These are phyloP conservation scores for Calophaca sinica DNA, from an alignment of 306 rosid genomes.

Conservation along the genomic window DNA sequence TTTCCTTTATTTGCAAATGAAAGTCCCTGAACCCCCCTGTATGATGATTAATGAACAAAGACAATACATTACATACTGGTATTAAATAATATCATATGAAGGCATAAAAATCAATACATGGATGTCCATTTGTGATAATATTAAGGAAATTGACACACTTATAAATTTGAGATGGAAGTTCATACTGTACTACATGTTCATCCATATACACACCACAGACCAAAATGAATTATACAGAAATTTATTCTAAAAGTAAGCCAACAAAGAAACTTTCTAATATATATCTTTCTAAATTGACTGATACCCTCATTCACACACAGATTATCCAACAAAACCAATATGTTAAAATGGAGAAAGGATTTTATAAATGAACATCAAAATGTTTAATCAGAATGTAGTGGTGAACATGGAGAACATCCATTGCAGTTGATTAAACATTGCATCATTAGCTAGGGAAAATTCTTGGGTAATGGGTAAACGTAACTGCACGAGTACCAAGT, in stretches of 20 bases:
- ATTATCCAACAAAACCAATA: conserved; percentile 14
- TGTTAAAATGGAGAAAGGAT: conserved; percentile 4
- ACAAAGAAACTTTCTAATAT: background rate
- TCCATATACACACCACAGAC: conserved; percentile 26
- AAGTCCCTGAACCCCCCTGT: conserved; percentile 61
- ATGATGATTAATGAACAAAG: conserved; percentile 27
- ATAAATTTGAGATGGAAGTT: conserved; percentile 18
- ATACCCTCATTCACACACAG: conserved; percentile 15
- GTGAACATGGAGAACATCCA: conserved; percentile 17
- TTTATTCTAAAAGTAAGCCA: conserved; percentile 8
- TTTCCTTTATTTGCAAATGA: conserved; percentile 55
- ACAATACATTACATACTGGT: conserved; percentile 3
- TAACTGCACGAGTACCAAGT: background rate
- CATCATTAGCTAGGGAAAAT: conserved; percentile 1
- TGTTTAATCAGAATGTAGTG: background rate
- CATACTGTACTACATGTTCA: background rate
- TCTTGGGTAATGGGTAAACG: background rate
- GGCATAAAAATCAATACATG: conserved; percentile 21
- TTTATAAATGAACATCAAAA: conserved; percentile 14
- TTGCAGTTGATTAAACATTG: conserved; percentile 17
- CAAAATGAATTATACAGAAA: conserved; percentile 23
- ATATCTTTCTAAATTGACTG: background rate
- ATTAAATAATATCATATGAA: background rate
- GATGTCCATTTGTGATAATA: conserved; percentile 20
- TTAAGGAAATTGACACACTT: background rate